A percentile compares a stretch with the other conserved stretches of the same genome.
Conservation (phyloP, 345 rosid genomes). For the Eucalyptus tenuipes region DNA sequence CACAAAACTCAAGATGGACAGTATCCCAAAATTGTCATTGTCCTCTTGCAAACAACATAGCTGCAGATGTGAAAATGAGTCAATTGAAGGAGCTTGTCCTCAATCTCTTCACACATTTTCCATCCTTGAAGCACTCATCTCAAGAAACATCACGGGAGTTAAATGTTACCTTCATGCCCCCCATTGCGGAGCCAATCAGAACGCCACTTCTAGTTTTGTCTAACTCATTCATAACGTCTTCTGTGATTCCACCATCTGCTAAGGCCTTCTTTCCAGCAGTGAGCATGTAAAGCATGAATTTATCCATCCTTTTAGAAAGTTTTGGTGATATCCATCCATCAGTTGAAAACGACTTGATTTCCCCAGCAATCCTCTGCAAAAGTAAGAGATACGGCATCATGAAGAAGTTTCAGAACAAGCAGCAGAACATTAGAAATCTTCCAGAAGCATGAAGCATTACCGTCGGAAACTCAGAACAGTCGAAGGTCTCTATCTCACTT, state of each 20-base stretch:
- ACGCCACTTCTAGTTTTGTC: slow-evolving; percentile 85
- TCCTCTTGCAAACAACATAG: neutral
- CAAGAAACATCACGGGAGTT: neutral
- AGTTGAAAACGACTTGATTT: slow-evolving; percentile 68
- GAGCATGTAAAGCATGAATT: slow-evolving; percentile 90
- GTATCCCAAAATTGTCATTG: neutral
- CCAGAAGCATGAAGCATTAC: slow-evolving; percentile 19
- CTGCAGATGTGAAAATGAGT: neutral
- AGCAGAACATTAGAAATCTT: neutral
- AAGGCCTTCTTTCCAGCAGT: slow-evolving; percentile 96
- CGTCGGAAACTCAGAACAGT: slow-evolving; percentile 71
- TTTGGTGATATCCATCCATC: slow-evolving; percentile 92
- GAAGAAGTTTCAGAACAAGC: neutral
- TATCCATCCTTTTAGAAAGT: slow-evolving; percentile 86
- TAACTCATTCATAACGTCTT: slow-evolving; percentile 65
- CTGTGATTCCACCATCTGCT: slow-evolving; percentile 74
- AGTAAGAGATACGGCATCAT: neutral
- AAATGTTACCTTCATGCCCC: slow-evolving; percentile 75
- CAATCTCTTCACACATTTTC: neutral
- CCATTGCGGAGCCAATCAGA: slow-evolving; percentile 89
- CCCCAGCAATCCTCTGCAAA: slow-evolving; percentile 84
- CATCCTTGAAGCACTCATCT: neutral
- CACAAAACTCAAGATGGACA: neutral
- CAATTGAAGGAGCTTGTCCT: neutral
- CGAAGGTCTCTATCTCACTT: slow-evolving; percentile 76